Evolutionary conservation across 2,329 filamentous ascomycete genomes (phyloP).

Genomic region (Hymenoscyphus albidus): DNA sequence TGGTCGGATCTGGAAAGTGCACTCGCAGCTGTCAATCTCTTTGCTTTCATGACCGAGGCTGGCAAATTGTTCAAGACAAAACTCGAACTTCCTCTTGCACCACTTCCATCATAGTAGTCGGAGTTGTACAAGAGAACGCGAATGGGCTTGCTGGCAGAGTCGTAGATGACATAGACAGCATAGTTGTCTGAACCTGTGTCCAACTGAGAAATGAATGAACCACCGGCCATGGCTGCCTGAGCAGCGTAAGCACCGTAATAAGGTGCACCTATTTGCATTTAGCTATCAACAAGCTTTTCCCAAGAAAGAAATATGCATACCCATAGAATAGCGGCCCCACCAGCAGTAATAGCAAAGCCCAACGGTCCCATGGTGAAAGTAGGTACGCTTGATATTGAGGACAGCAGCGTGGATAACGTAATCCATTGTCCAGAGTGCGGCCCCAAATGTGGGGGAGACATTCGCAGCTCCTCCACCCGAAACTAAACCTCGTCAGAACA

Average conservation of each 20-base stretch:
- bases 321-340: conserved; percentile 28
- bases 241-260: conserved; percentile 33
- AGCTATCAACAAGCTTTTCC: too few relatives aligned
- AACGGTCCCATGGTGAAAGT: conserved; percentile 33
- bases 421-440: conserved; percentile 31
- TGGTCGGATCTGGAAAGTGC: conserved; percentile 43
- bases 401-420: conserved; percentile 23
- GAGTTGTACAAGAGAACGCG: conserved; percentile 29
- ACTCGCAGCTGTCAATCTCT: conserved; percentile 39
- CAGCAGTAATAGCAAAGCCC: conserved; percentile 35
- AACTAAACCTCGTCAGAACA: conserved; percentile 13
- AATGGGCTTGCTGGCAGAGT: conserved; percentile 14
- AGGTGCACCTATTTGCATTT: conserved; percentile 19
- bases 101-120: conserved; percentile 26
- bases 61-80: conserved; percentile 26
- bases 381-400: conserved; percentile 25
- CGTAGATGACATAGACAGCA: conserved; percentile 28
- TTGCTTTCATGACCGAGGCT: conserved; percentile 18
- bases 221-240: conserved; percentile 26
- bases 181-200: conserved; percentile 24
- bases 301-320: too few relatives aligned
- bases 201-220: conserved; percentile 24
- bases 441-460: conserved; percentile 30
- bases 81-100: conserved; percentile 20
- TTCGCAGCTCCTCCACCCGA: conserved; percentile 28